Base-by-base conservation (phyloP, 305 asterid species). In the Fraxinus velutina region DNA sequence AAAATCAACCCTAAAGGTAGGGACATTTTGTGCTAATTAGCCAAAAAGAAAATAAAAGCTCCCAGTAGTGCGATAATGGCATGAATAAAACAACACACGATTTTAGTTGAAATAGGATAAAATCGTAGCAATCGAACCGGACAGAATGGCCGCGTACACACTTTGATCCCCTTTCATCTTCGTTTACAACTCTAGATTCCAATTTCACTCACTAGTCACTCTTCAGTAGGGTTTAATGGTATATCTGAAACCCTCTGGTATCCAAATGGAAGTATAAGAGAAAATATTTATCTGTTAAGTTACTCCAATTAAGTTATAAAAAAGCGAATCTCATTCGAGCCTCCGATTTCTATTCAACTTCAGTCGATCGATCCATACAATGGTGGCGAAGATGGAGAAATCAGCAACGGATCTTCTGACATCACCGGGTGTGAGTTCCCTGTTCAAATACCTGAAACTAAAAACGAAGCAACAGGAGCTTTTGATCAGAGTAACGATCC, bases 391-490 rank as follows among this genome's bases (percentile, higher is more conserved):
- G 82, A 82, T 85, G 90, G 94, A 89, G 84, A 89, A 88, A 85
- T 55, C 89, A 33, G 84, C 93, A 21, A 72, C 89, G 81, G 93
- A 92, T 95, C 95, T 89, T 79, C 86, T 89, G 37, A 50, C 93
- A 17, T 83, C 93, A 60, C 79, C 90, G 64, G 89, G 92, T 62
- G 83, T 87, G 60, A 77, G 80, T 47, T 87, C 91, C 3, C 42
- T 93, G 50, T 84, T 88, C 73, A 94, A 93, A 81, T 83, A 95
- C 8, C 73, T 93, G 1, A 96, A 93, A 85, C 88, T 96, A 82
- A 96, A 94, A 84, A 93, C 99, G 70, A 96, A 96, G 95, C 98
- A 96, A 86, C 93, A 96, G 87, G 99, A 96, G 88, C 90, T 96
- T 73, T 78, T 96, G 86, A 89, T 96, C 87, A 95, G 99, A 73